Conservation (phyloP, 495 filamentous ascomycete species). For the Penicillium dipodomyicola region DNA sequence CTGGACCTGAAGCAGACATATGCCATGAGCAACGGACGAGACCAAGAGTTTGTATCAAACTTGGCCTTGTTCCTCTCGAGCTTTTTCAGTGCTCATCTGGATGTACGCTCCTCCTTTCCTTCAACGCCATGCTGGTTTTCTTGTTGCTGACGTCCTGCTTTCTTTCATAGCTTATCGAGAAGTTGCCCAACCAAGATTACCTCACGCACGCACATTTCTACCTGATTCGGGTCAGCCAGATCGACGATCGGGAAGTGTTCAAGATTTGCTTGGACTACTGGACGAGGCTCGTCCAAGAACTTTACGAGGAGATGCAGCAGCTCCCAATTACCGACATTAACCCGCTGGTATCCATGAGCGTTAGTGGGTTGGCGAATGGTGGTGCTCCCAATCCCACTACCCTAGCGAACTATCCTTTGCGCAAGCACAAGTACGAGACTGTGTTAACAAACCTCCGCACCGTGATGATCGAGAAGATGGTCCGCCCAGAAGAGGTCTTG, state of each 20-base stretch:
- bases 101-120: conserved; percentile 51
- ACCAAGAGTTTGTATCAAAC: conserved; percentile 98
- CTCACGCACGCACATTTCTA: conserved; percentile 96
- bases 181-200: conserved; percentile 89
- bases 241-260: conserved; percentile 98
- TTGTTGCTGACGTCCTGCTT: conserved; percentile 8
- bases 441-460: conserved; percentile 89
- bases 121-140: background rate
- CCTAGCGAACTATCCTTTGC: conserved; percentile 80
- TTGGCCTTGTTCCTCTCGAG: conserved; percentile 92
- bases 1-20: conserved; percentile 89
- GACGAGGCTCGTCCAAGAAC: conserved; percentile 96
- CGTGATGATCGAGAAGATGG: conserved; percentile 99
- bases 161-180: conserved; percentile 75
- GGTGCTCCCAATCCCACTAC: conserved; percentile 82
- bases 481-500: conserved; percentile 94
- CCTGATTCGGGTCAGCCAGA: conserved; percentile 94
- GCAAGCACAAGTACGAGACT: conserved; percentile 96
- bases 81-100: conserved; percentile 89
- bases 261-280: conserved; percentile 99
- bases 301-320: conserved; percentile 98
- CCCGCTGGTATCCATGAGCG: conserved; percentile 74
- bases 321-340: conserved; percentile 89
- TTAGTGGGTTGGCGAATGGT: conserved; percentile 66
- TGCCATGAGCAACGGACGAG: conserved; percentile 80